Base-by-base conservation (phyloP, 192 early-diverging fungal species). In the Podila verticillata region DNA sequence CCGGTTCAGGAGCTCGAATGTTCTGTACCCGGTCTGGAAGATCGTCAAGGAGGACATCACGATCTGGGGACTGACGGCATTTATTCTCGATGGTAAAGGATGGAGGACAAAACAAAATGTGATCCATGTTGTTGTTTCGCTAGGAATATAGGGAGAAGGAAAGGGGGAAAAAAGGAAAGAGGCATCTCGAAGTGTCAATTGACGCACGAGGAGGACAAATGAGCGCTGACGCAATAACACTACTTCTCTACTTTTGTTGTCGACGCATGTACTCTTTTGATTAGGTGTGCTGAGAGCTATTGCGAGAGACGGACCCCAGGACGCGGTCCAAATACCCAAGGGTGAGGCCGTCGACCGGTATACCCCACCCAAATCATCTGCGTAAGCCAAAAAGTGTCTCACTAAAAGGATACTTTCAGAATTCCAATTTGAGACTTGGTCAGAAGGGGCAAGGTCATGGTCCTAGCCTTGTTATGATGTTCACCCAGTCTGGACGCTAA, bases 31-130 rank as follows among this genome's bases (percentile, higher is more conserved):
- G 4, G 85, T 84, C 0, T 96, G 89, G 84, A 61, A 72, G 24
- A 84, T 87, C 20, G 69, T 30, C 82, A 78, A 59, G 84, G 89
- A 32, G 66, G 73, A 65, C 58, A 81, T 36, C 79, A 78, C 6
- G 83, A 90, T 95, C 44, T 95, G 92, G 93, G 93, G 93, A 4
- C 73, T 97, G 72, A 97, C 95, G 0, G 93, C 91, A 5, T 95
- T 91, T 82, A 88, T 97, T 35, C 66, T 97, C 28, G 75, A 93
- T 54, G 88, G 85, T 85, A 85, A 72, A 59, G 39, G 32, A 6
- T 5, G 2, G 17, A 44, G 3, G 39, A 15, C 32, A 34, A 15
- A n/a, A n/a, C n/a, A 6, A 60, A 5, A 19, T 60, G 7, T 60
- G 10, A 2, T 57, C 31, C 30, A 12, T 60, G 9, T 60, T 17